Evolutionary conservation across 805 yeast species (phyloP).

Genomic region (Nakazawaea siamensis): DNA sequence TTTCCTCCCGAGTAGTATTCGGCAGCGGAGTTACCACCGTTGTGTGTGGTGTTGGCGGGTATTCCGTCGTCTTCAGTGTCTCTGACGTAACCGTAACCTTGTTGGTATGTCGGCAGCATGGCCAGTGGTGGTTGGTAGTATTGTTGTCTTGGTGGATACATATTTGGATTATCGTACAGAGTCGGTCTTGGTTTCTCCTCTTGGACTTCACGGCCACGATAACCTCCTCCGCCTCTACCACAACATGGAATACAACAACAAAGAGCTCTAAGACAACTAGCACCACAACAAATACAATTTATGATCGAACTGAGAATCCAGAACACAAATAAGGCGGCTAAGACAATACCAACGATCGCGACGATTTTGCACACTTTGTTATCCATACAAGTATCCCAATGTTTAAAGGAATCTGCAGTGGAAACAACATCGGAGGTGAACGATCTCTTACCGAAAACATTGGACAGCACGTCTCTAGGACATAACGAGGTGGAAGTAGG

Average conservation of each 20-base stretch:
- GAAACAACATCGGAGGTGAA: slow-evolving; percentile 1
- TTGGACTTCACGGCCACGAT: slow-evolving; percentile 2
- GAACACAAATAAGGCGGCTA: slow-evolving; percentile 44
- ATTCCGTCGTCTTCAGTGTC: slow-evolving; percentile 3
- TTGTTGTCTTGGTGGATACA: slow-evolving; percentile 19
- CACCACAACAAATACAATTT: slow-evolving; percentile 53
- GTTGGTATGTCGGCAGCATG: slow-evolving; percentile 3
- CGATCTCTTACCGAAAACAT: slow-evolving; percentile 4
- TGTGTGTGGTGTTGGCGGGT: neutral
- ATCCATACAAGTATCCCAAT: slow-evolving; percentile 78
- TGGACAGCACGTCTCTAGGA: slow-evolving; percentile 5
- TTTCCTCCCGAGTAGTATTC: slow-evolving; percentile 1
- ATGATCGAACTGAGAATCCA: slow-evolving; percentile 51
- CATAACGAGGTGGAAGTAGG: slow-evolving; percentile 3
- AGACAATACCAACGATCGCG: slow-evolving; percentile 62
- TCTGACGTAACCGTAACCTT: slow-evolving; percentile 3
- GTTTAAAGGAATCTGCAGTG: slow-evolving; percentile 28
- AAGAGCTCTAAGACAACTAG: slow-evolving; percentile 40
- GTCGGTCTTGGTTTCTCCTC: slow-evolving; percentile 4
- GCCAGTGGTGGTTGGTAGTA: slow-evolving; percentile 6
- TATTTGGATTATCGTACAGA: slow-evolving; percentile 21
- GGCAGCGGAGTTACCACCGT: neutral
- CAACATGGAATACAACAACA: slow-evolving; percentile 40
- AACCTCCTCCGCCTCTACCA: slow-evolving; percentile 10
- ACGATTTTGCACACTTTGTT: slow-evolving; percentile 67